Evolutionary conservation across 345 rosid genomes (phyloP).

Genomic region (Eucalyptus tenuipes): DNA sequence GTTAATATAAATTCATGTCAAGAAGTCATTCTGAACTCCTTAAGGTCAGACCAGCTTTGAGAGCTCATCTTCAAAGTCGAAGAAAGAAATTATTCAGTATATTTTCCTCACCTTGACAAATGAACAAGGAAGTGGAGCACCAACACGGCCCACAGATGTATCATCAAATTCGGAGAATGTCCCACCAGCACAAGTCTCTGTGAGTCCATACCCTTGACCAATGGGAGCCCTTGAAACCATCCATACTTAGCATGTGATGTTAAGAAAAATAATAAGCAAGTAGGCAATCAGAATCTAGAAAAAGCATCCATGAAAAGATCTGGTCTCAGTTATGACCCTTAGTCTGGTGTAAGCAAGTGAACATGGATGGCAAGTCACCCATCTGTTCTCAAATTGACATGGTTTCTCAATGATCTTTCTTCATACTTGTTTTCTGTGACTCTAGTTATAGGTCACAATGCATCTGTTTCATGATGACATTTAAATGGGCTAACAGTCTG

Average conservation of each 20-base stretch:
- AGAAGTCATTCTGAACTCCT: not conserved
- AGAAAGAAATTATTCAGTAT: not conserved
- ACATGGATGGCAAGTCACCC: not conserved
- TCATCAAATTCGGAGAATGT: conserved; percentile 96
- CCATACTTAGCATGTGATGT: not conserved
- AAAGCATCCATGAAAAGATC: not conserved
- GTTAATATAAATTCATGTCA: not conserved
- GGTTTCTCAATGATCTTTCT: not conserved
- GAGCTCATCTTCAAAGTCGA: not conserved
- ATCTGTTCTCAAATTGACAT: not conserved
- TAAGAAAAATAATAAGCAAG: not conserved
- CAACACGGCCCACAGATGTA: conserved; percentile 93
- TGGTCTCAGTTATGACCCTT: not conserved
- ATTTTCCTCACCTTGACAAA: conserved; percentile 63
- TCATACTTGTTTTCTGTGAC: not conserved
- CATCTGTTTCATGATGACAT: not conserved
- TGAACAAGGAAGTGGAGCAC: conserved; percentile 94
- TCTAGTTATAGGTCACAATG: not conserved
- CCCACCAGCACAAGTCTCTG: conserved; percentile 99
- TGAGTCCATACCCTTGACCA: conserved; percentile 98
- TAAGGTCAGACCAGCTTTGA: not conserved
- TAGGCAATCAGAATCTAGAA: not conserved
- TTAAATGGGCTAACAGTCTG: not conserved
- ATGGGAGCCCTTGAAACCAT: conserved; percentile 74
- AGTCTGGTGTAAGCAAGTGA: not conserved